A percentile compares a stretch with the other conserved stretches of the same genome.
These are phyloP conservation scores for Kentomonas sorsogonicus DNA, from an alignment of 208 protist genomes.

Conservation along the genomic window DNA sequence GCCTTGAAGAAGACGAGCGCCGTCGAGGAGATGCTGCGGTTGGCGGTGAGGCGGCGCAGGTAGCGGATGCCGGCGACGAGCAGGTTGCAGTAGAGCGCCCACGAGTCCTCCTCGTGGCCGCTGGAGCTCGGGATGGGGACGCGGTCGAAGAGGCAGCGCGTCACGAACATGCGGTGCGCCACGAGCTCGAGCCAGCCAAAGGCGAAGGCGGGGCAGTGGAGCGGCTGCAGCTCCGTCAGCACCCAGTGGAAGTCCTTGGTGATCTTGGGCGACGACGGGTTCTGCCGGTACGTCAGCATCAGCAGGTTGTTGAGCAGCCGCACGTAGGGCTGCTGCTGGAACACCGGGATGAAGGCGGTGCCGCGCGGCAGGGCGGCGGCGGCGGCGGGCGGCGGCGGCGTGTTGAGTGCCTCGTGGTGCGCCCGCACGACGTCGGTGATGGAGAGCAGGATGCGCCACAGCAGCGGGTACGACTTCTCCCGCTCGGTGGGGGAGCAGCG, in stretches of 20 bases:
- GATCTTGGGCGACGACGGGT: conserved; percentile 58
- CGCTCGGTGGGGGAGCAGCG: conserved; percentile 71
- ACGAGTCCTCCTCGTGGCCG: too few species aligned
- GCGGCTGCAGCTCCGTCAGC: conserved; percentile 88
- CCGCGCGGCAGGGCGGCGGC: conserved; percentile 33
- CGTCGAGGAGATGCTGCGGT: conserved; percentile 54
- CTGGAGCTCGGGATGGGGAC: too few species aligned
- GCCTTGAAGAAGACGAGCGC: conserved; percentile 86
- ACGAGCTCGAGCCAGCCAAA: conserved; percentile 99
- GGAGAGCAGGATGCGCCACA: conserved; percentile 70
- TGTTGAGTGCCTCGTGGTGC: conserved; percentile 66
- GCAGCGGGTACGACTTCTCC: conserved; percentile 58
- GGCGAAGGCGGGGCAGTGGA: conserved; percentile 94
- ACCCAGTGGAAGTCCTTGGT: conserved; percentile 85
- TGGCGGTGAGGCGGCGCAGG: conserved; percentile 62
- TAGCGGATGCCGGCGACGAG: conserved; percentile 71
- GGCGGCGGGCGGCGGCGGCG: conserved; percentile 18
- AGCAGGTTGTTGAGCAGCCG: conserved; percentile 94
- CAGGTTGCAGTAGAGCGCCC: conserved; percentile 60
- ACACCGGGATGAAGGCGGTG: conserved; percentile 69
- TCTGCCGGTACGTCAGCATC: conserved; percentile 65
- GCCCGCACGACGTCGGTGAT: conserved; percentile 58
- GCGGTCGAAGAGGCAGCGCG: conserved; percentile 93
- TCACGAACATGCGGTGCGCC: conserved; percentile 96
- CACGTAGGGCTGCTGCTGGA: conserved; percentile 97